Conservation (phyloP, 2,329 filamentous ascomycete genomes). For the Penicillium hordei region DNA sequence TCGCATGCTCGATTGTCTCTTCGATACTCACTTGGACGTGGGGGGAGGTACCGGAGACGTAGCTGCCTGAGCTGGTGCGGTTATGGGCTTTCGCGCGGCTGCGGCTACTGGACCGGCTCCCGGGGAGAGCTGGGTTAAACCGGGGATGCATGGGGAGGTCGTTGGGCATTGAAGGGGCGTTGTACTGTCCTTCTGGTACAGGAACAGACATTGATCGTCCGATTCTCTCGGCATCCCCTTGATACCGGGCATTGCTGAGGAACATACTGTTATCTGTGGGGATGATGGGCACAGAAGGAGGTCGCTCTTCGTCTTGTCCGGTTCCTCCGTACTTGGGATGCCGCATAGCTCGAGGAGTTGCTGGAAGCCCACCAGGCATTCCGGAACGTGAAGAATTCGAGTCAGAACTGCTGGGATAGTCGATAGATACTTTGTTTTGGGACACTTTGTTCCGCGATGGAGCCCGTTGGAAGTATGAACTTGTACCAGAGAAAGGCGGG, state of each 20-base stretch:
- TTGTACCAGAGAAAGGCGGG: slow-evolving; percentile 35
- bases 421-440: slow-evolving; percentile 41
- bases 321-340: slow-evolving; percentile 64
- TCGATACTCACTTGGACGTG: slow-evolving; percentile 55
- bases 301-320: slow-evolving; percentile 44
- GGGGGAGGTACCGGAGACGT: slow-evolving; percentile 33
- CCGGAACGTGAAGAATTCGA: slow-evolving; percentile 47
- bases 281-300: slow-evolving; percentile 57
- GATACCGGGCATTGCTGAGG: slow-evolving; percentile 39
- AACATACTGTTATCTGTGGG: slow-evolving; percentile 49
- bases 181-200: slow-evolving; percentile 31
- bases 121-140: slow-evolving; percentile 41
- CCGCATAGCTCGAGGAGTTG: slow-evolving; percentile 87
- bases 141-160: slow-evolving; percentile 43
- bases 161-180: slow-evolving; percentile 21
- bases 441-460: slow-evolving; percentile 34
- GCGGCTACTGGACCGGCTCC: slow-evolving; percentile 45
- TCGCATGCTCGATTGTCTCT: slow-evolving; percentile 49
- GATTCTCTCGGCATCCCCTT: slow-evolving; percentile 38
- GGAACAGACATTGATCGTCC: slow-evolving; percentile 43
- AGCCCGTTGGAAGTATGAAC: slow-evolving; percentile 34
- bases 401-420: slow-evolving; percentile 41
- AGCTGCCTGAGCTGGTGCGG: slow-evolving; percentile 27
- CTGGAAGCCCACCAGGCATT: slow-evolving; percentile 72
- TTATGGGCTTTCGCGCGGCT: slow-evolving; percentile 32